phyloP scores from a whole-genome alignment of 169 alveolate species.

The Eimeria zaria region DNA sequence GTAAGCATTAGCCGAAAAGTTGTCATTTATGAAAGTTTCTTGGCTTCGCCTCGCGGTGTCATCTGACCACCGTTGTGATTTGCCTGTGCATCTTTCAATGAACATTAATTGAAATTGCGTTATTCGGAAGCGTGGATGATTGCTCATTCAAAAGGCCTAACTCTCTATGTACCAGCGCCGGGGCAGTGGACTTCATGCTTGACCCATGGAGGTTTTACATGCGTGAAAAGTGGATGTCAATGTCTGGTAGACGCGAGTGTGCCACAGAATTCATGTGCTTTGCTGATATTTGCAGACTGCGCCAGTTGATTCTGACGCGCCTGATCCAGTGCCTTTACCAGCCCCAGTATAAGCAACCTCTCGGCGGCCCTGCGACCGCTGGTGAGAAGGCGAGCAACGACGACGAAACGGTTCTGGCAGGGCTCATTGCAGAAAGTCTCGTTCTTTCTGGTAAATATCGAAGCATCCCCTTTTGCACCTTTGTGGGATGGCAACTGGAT shows the following conservation, averaged over 20 bases:
- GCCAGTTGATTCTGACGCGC: constrained; percentile 81
- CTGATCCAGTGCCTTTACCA: constrained; percentile 75
- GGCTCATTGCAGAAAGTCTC: constrained; percentile 68
- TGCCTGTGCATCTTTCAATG: background rate
- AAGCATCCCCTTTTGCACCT: background rate
- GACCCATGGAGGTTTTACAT: background rate
- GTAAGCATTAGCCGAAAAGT: background rate
- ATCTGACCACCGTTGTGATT: background rate
- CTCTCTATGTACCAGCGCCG: background rate
- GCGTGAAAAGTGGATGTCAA: background rate
- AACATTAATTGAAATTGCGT: background rate
- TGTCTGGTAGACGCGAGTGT: background rate
- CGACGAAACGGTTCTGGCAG: constrained; percentile 33
- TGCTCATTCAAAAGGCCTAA: background rate
- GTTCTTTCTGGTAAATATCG: constrained; percentile 34
- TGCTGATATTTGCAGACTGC: constrained; percentile 27
- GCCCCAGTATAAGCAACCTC: constrained; percentile 37
- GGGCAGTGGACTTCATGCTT: background rate
- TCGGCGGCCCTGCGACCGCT: constrained; percentile 21
- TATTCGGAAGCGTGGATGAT: background rate
- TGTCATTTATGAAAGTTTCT: background rate
- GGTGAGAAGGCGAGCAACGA: constrained; percentile 46
- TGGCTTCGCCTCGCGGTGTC: background rate
- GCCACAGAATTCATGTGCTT: background rate
- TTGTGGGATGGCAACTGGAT: background rate